Conservation (phyloP, 805 yeast species). For the Metschnikowia peoriensis region DNA sequence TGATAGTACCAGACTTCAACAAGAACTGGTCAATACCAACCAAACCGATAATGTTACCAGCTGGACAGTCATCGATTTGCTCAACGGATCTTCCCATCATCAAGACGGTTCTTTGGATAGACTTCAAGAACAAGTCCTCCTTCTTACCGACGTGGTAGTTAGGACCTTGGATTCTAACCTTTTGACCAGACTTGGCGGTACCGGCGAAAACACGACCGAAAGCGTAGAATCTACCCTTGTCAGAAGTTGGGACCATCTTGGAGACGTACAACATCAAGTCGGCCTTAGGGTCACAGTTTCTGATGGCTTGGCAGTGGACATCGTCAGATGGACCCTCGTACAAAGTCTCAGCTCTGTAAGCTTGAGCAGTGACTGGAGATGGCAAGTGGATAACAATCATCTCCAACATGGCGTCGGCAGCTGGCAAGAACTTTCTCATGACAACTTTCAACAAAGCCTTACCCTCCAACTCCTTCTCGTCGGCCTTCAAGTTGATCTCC, state of each 20-base stretch:
- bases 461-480: slow-evolving; percentile 98
- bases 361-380: slow-evolving; percentile 99
- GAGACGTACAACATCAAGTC: slow-evolving; percentile 99
- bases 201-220: slow-evolving; percentile 99
- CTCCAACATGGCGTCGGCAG: slow-evolving; percentile 98
- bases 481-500: slow-evolving; percentile 90
- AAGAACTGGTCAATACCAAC: slow-evolving; percentile 99
- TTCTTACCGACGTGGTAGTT: slow-evolving; percentile 98
- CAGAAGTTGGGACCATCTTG: slow-evolving; percentile 99
- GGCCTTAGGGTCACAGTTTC: slow-evolving; percentile 97
- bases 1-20: slow-evolving; percentile 98
- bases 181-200: slow-evolving; percentile 98
- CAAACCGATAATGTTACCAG: slow-evolving; percentile 99
- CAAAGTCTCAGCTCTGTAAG: slow-evolving; percentile 97
- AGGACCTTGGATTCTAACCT: slow-evolving; percentile 99
- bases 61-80: slow-evolving; percentile 99
- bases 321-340: slow-evolving; percentile 99
- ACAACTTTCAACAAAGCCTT: slow-evolving; percentile 97
- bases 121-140: slow-evolving; percentile 95
- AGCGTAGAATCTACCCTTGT: slow-evolving; percentile 99
- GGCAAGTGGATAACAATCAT: slow-evolving; percentile 98
- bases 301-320: slow-evolving; percentile 85
- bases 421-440: slow-evolving; percentile 99
- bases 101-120: slow-evolving; percentile 97
- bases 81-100: slow-evolving; percentile 99